Base-by-base conservation (phyloP, 2,329 filamentous ascomycete species). In the Apiospora arundinis region DNA sequence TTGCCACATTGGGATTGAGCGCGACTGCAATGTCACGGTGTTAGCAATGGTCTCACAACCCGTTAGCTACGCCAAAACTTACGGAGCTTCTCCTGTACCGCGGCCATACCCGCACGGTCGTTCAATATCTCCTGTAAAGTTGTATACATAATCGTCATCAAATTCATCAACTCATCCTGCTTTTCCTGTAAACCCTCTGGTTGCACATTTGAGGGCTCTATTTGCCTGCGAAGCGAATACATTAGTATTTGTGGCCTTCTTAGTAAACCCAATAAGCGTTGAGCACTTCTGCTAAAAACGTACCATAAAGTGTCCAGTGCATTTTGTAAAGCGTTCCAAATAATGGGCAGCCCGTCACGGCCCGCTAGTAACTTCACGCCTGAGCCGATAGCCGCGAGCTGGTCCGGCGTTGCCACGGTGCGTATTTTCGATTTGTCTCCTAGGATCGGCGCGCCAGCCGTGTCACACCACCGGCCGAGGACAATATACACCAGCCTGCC, bases 401-500 rank as follows among this genome's bases (percentile, higher is more conserved):
- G 90, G 11, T 82, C 80, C n/a, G 82, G 78, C 21, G 87, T 88
- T 21, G 89, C 89, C 63, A 86, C 85, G 5, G 78, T 81, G 70
- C 80, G 80, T 9, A 81, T 81, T 74, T 85, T 86, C 14, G 85
- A 86, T 60, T 84, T 83, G 60, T 85, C 74, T 71, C 81, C 78
- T 44, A 70, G 66, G 69, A 79, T 76, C 5, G 78, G 71, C 69
- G 82, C 78, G 42, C 90, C 88, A 44, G 91, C 91, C 14, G 91
- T 93, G 67, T 91, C 85, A 3, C 86, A 88, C 93, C 93, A 95
- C 46, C 91, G 85, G 1, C 93, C 93, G 6, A 93, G 85, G 18
- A 92, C 83, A 37, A 93, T 80, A 76, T 92, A 92, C 4, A 90
- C 81, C 63, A 92, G 80, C 65, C 86, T 86, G 45, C 88, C 88